A percentile compares a stretch with the other conserved stretches of the same genome.
Evolutionary conservation across 2,329 filamentous ascomycete genomes (phyloP).

Genomic region (Helminthosporium solani): DNA sequence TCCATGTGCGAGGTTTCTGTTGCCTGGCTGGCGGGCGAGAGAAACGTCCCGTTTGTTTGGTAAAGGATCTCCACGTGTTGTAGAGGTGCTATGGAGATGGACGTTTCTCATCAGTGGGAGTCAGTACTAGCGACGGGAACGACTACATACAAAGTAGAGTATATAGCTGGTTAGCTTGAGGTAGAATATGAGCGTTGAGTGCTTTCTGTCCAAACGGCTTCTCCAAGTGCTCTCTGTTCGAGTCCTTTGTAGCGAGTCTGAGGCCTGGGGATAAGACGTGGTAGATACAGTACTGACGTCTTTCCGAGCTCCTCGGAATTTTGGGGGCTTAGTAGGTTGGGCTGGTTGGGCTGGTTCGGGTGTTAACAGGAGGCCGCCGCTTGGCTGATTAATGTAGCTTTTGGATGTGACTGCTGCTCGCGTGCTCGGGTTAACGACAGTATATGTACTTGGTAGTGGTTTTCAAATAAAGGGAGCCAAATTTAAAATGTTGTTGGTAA

Average conservation of each 20-base stretch:
- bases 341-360: background rate
- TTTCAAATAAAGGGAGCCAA: background rate
- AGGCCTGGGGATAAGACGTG: background rate
- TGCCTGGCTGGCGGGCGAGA: background rate
- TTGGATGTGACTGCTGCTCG: background rate
- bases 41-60: background rate
- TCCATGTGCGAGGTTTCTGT: background rate
- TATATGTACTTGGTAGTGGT: background rate
- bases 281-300: background rate
- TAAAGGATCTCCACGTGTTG: background rate
- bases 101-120: background rate
- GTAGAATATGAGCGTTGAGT: background rate
- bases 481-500: background rate
- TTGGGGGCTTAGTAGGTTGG: background rate
- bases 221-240: background rate
- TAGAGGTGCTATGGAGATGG: background rate
- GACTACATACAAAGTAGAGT: background rate
- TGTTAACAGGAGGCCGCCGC: background rate
- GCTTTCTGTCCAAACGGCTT: background rate
- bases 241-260: background rate
- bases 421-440: background rate
- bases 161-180: background rate
- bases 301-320: background rate
- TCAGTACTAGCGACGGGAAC: background rate
- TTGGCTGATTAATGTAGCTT: background rate